Evolutionary conservation across 306 rosid species (phyloP).

Genomic region (Vigna mungo): DNA sequence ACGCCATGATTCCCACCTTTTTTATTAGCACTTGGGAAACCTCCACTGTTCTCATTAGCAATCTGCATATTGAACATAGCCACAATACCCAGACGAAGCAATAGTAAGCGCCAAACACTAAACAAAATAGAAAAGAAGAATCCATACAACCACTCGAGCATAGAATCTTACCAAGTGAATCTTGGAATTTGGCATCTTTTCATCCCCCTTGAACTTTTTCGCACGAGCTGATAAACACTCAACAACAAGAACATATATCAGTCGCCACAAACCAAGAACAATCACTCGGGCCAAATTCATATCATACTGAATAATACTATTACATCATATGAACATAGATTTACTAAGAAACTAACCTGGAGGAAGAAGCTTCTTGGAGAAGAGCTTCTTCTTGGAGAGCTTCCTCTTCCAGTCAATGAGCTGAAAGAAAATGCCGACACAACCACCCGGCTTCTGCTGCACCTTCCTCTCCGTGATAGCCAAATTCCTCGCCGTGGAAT

Average conservation of each 20-base stretch:
- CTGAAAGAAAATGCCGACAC: constrained; percentile 89
- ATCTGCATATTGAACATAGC: constrained; percentile 56
- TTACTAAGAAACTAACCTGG: constrained; percentile 58
- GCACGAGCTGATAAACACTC: constrained; percentile 59
- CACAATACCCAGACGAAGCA: constrained; percentile 30
- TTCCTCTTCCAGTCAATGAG: constrained; percentile 90
- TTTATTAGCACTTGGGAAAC: constrained; percentile 65
- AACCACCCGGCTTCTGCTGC: constrained; percentile 78
- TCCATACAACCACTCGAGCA: not conserved
- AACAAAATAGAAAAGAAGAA: constrained; percentile 12
- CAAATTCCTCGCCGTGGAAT: constrained; percentile 59
- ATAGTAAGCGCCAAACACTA: constrained; percentile 4
- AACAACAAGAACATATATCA: constrained; percentile 39
- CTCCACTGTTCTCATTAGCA: constrained; percentile 88
- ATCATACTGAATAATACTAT: not conserved
- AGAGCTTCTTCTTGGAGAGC: constrained; percentile 82
- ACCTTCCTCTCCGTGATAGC: constrained; percentile 74
- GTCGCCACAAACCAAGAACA: constrained; percentile 27
- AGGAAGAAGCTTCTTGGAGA: constrained; percentile 81
- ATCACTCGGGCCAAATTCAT: not conserved
- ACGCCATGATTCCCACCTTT: constrained; percentile 56
- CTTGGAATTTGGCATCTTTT: constrained; percentile 77
- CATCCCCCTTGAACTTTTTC: constrained; percentile 76
- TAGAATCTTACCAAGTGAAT: constrained; percentile 68
- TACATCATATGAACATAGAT: not conserved